phyloP scores from a whole-genome alignment of 371 early-diverging fungal genomes.

The Mortierella sp. region DNA sequence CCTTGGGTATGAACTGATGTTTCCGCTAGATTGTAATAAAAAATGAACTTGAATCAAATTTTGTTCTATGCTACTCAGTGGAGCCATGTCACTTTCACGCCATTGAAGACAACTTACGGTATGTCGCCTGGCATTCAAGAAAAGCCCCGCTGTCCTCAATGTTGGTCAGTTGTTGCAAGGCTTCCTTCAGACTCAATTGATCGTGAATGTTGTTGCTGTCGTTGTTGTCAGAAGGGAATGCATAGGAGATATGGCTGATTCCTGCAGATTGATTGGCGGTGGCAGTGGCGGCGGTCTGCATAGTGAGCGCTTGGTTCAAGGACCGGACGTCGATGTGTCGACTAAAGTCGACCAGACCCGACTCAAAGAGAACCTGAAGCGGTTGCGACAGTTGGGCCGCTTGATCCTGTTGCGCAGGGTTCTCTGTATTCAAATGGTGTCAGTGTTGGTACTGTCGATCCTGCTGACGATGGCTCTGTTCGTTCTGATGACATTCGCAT shows the following conservation, averaged over 20 bases:
- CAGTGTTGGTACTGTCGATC: background rate
- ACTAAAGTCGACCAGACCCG: conserved; percentile 32
- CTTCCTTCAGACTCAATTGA: background rate
- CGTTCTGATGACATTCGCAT: conserved; percentile 42
- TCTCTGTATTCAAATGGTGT: background rate
- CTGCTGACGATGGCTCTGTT: background rate
- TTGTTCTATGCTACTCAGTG: background rate
- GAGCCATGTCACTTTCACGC: no score
- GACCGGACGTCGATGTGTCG: conserved; percentile 30
- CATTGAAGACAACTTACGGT: background rate
- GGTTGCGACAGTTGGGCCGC: conserved; percentile 14
- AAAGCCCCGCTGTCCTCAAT: background rate
- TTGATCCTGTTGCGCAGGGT: background rate
- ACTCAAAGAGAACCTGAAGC: conserved; percentile 26
- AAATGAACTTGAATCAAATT: background rate
- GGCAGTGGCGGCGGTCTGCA: background rate
- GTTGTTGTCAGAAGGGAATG: background rate
- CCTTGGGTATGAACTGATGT: background rate
- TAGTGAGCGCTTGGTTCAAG: conserved; percentile 11
- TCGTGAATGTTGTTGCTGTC: background rate
- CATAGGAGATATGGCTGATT: conserved; percentile 4
- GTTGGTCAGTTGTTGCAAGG: background rate
- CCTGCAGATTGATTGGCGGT: background rate
- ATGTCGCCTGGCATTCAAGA: background rate
- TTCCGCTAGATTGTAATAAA: background rate